phyloP scores from a whole-genome alignment of 768 basidiomycete genomes.

The Lactifluus volemus region DNA sequence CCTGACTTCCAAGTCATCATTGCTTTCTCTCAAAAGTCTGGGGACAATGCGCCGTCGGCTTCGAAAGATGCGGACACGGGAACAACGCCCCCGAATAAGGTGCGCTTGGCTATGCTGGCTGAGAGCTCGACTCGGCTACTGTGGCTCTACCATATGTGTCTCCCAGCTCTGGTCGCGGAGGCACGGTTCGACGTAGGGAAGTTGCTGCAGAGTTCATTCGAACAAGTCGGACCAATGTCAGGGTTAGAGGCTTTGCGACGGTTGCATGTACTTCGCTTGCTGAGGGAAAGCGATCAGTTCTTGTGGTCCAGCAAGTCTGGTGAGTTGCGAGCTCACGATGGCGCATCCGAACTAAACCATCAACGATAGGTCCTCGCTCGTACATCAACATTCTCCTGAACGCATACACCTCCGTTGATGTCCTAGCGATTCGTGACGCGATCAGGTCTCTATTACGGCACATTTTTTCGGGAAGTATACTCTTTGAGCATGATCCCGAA shows the following conservation, averaged over 20 bases:
- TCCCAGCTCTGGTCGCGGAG: slow-evolving; percentile 69
- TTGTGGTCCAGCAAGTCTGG: slow-evolving; percentile 59
- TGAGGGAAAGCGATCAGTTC: slow-evolving; percentile 76
- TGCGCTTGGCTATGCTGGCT: slow-evolving; percentile 52
- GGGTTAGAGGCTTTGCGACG: slow-evolving; percentile 53
- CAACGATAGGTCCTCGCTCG: slow-evolving; percentile 32
- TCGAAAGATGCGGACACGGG: not conserved
- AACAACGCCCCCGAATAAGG: slow-evolving; percentile 23
- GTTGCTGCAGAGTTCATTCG: slow-evolving; percentile 44
- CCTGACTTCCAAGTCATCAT: slow-evolving; percentile 86
- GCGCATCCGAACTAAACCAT: not conserved
- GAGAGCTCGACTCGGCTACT: slow-evolving; percentile 77
- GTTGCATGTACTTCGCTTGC: slow-evolving; percentile 65
- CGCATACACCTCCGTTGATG: slow-evolving; percentile 43
- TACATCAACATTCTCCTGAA: slow-evolving; percentile 67
- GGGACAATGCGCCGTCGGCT: not conserved
- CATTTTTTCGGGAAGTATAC: slow-evolving; percentile 59
- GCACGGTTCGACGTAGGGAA: slow-evolving; percentile 83
- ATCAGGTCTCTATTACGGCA: slow-evolving; percentile 48
- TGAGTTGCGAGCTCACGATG: not conserved
- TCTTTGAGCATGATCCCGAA: slow-evolving; percentile 69
- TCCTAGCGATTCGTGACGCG: slow-evolving; percentile 44
- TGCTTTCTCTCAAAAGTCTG: slow-evolving; percentile 55
- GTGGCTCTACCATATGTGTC: slow-evolving; percentile 74
- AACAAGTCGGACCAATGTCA: slow-evolving; percentile 24